phyloP scores from a whole-genome alignment of 2,329 filamentous ascomycete species.

The Fusarium tjaetaba region DNA sequence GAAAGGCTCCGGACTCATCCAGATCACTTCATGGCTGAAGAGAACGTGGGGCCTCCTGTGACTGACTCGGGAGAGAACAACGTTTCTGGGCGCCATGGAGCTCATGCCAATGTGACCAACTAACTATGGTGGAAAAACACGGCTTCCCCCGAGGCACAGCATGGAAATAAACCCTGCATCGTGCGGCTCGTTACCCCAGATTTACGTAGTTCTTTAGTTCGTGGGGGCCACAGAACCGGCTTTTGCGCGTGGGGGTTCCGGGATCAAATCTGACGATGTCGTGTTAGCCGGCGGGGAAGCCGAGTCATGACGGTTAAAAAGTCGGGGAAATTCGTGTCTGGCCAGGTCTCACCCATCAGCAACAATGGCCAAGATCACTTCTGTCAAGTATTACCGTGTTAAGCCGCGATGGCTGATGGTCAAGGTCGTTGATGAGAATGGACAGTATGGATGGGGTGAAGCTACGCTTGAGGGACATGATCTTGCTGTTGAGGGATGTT shows the following conservation, averaged over 20 bases:
- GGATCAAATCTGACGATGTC: background rate
- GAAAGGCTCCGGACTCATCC: rapidly evolving
- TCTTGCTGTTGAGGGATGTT: slow-evolving; percentile 76
- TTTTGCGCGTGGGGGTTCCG: slow-evolving; percentile 6
- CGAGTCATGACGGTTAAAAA: background rate
- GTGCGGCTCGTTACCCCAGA: slow-evolving; percentile 3
- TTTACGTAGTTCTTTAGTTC: background rate
- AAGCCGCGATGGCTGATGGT: slow-evolving; percentile 82
- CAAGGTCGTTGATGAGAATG: slow-evolving; percentile 75
- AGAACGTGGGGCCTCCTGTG: rapidly evolving
- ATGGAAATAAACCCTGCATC: background rate
- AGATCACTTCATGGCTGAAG: background rate
- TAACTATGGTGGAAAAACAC: background rate
- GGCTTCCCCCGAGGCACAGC: background rate
- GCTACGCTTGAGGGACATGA: slow-evolving; percentile 79
- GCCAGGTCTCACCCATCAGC: too few species aligned
- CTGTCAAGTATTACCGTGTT: slow-evolving; percentile 78
- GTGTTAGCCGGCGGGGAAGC: slow-evolving; percentile 1
- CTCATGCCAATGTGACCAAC: background rate
- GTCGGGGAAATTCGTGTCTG: background rate
- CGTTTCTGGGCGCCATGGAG: rapidly evolving
- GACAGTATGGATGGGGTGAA: slow-evolving; percentile 77
- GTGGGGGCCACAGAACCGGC: slow-evolving; percentile 5
- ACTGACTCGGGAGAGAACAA: background rate
- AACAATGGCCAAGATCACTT: slow-evolving; percentile 47